A percentile compares a stretch with the other conserved stretches of the same genome.
Conservation (phyloP, 495 filamentous ascomycete genomes). For the Aspergillus indologenus region DNA sequence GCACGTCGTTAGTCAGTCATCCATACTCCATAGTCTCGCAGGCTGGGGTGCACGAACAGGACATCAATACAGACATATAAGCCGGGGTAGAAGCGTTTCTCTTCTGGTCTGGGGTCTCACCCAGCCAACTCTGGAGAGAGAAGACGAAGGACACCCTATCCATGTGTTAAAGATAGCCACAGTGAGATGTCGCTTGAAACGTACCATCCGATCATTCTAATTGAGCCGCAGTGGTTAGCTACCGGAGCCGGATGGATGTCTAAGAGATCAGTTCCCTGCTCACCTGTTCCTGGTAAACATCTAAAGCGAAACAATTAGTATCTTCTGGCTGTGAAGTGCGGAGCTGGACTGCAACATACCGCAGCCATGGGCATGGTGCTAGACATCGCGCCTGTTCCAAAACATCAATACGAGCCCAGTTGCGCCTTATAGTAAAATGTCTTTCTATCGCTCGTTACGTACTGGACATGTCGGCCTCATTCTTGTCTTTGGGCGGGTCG, state of each 20-base stretch:
- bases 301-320: conserved; percentile 35
- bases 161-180: conserved; percentile 3
- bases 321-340: background rate
- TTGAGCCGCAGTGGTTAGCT: conserved; percentile 13
- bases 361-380: conserved; percentile 92
- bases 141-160: conserved; percentile 78
- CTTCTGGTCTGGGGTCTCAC: conserved; percentile 74
- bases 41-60: conserved; percentile 54
- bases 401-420: conserved; percentile 16
- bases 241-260: background rate
- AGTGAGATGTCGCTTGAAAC: conserved; percentile 13
- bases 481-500: conserved; percentile 54
- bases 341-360: conserved; percentile 41
- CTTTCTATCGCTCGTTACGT: conserved; percentile 19
- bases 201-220: conserved; percentile 77
- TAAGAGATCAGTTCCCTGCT: conserved; percentile 19
- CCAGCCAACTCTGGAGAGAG: conserved; percentile 80
- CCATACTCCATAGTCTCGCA: background rate
- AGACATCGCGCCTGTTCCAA: conserved; percentile 61
- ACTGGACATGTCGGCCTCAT: conserved; percentile 54
- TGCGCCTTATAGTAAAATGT: background rate
- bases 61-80: conserved; percentile 82
- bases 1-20: conserved; percentile 17
- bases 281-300: conserved; percentile 91
- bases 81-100: conserved; percentile 67